Evolutionary conservation across 768 basidiomycete species (phyloP).

Genomic region (Mycena floridula): DNA sequence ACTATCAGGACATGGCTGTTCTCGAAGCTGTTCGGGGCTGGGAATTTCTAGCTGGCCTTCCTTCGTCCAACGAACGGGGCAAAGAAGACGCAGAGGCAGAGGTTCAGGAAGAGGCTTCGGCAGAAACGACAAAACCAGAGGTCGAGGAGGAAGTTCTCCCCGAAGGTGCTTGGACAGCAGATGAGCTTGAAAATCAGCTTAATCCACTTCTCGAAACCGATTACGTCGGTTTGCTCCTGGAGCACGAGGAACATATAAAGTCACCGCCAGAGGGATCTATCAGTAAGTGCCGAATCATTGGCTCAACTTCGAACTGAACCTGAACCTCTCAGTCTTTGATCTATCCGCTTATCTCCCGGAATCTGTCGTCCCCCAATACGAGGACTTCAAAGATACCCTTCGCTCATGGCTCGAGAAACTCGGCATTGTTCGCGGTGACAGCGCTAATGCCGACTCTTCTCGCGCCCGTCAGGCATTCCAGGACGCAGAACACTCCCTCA

Average conservation of each 20-base stretch:
- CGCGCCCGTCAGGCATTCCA: slow-evolving; percentile 57
- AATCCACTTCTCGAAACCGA: slow-evolving; percentile 57
- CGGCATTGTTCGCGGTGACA: slow-evolving; percentile 44
- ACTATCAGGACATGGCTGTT: slow-evolving; percentile 99
- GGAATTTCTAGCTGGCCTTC: slow-evolving; percentile 67
- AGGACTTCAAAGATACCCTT: slow-evolving; percentile 54
- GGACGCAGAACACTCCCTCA: slow-evolving; percentile 58
- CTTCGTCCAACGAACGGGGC: slow-evolving; percentile 64
- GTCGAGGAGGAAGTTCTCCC: slow-evolving; percentile 46
- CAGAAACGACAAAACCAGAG: slow-evolving; percentile 23
- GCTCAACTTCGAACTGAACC: background rate
- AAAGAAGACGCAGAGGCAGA: slow-evolving; percentile 33
- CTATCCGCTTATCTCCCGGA: slow-evolving; percentile 84
- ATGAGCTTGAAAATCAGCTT: slow-evolving; percentile 52
- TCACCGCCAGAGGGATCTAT: slow-evolving; percentile 40
- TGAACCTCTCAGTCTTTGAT: slow-evolving; percentile 56
- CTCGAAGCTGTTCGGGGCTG: slow-evolving; percentile 94
- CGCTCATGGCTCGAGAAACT: slow-evolving; percentile 58
- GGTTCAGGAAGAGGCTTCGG: slow-evolving; percentile 21
- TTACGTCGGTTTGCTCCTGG: slow-evolving; percentile 67
- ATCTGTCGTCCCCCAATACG: slow-evolving; percentile 64
- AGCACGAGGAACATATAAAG: slow-evolving; percentile 66
- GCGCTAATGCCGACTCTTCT: slow-evolving; percentile 45
- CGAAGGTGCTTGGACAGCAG: slow-evolving; percentile 55
- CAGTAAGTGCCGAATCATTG: slow-evolving; percentile 38